Base-by-base conservation (phyloP, 176 grass and related monocot genomes). In the Typha latifolia region DNA sequence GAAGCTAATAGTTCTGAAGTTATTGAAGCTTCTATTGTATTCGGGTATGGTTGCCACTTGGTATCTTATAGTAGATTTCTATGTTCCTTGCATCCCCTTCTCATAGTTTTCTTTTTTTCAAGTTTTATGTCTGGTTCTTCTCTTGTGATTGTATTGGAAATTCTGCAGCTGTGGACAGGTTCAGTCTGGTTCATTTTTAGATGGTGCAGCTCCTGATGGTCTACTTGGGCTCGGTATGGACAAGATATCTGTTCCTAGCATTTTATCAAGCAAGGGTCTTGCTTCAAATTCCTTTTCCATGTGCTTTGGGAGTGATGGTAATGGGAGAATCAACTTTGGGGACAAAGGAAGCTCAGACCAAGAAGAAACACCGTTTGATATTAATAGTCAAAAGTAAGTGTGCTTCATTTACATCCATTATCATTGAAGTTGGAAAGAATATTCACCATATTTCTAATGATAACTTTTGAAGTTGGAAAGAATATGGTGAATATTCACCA, bases 21-120 rank as follows among this genome's bases (percentile, higher is more conserved):
- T 55, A 75, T 74, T 56, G 63, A 88, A 49, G 79, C 84, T 14
- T 87, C 89, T 26, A 79, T 99, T 24, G 73, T 77, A 13, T 99
- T 99, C 8, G 94, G 94, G 75, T 97, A 70, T 15, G 48, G 51
- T 55, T 61, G 53, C 1, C 53, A 19, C 10, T 59, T 6, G 53
- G 11, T 19, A 22, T 19, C n/a, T 59, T 11, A 59, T 43, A 43
- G 9, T 43, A 43, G 37, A 43, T 43, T 9, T 10, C 0, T 43
- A 9, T 43, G 37, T 43, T 43, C 37, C 5, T 43, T 43, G 11
- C 34, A 47, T 62, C 14, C 20, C 16, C 16, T 64, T 37, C 6
- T 14, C 23, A 12, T 24, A 12, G 31, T 8, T 66, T 48, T 29
- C 16, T 29, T 29, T 29, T 11, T 32, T 27, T 16, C 15, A 16